phyloP scores from a whole-genome alignment of 345 rosid genomes.

The Eucalyptus microcorys region DNA sequence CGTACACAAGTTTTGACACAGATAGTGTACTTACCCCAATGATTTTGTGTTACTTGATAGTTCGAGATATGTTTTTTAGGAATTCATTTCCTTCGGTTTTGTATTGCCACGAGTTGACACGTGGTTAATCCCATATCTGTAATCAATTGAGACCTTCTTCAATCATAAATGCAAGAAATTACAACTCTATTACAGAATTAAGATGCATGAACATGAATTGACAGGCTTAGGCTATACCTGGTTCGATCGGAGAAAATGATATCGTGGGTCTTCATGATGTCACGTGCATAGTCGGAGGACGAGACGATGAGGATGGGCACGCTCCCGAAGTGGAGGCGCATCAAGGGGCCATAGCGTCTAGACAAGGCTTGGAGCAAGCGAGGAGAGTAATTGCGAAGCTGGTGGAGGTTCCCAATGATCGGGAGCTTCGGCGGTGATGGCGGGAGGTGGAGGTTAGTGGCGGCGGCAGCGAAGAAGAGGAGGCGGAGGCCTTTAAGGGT shows the following conservation, averaged over 20 bases:
- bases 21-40: no score
- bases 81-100: no score
- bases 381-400: conserved; percentile 31
- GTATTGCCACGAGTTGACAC: no score
- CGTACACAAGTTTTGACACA: no score
- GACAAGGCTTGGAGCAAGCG: conserved; percentile 21
- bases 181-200: neutral
- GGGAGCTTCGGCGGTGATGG: conserved; percentile 37
- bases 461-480: neutral
- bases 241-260: conserved; percentile 29
- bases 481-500: neutral
- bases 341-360: conserved; percentile 30
- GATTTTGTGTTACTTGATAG: no score
- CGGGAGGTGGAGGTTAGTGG: neutral
- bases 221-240: neutral
- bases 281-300: conserved; percentile 28
- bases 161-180: no score
- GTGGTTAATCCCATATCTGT: neutral
- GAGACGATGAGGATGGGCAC: conserved; percentile 36
- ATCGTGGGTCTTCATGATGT: conserved; percentile 48
- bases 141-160: neutral
- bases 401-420: conserved; percentile 49
- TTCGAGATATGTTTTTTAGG: no score
- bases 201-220: neutral
- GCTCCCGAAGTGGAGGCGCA: conserved; percentile 40